Conservation (phyloP, 805 yeast species). For the Wickerhamiella allomyrinae region DNA sequence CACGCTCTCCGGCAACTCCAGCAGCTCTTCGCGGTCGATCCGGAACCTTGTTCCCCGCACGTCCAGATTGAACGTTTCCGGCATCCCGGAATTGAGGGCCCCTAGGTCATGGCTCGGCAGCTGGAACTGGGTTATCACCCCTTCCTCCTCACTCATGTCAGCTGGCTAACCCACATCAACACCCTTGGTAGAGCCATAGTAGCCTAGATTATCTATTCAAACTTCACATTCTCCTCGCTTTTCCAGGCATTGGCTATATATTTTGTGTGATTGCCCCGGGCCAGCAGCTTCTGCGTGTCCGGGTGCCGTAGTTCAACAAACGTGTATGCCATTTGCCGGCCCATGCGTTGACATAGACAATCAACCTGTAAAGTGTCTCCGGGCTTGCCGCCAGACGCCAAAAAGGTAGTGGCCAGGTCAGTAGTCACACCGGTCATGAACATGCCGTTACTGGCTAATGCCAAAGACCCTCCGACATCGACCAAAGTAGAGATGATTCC, state of each 20-base stretch:
- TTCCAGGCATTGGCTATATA: slow-evolving; percentile 26
- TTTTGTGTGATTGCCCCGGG: slow-evolving; percentile 32
- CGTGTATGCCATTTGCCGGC: slow-evolving; percentile 30
- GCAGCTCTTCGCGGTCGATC: slow-evolving; percentile 74
- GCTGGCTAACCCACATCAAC: slow-evolving; percentile 3
- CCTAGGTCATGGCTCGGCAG: slow-evolving; percentile 3
- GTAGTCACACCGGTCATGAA: slow-evolving; percentile 32
- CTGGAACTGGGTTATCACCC: slow-evolving; percentile 17
- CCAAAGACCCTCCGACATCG: slow-evolving; percentile 33
- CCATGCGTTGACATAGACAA: slow-evolving; percentile 25
- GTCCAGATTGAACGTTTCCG: slow-evolving; percentile 41
- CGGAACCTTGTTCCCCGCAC: slow-evolving; percentile 62
- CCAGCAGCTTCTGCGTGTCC: slow-evolving; percentile 16
- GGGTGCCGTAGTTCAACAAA: slow-evolving; percentile 22
- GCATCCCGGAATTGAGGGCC: slow-evolving; percentile 9
- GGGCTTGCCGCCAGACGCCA: slow-evolving; percentile 27
- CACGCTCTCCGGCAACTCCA: slow-evolving; percentile 84
- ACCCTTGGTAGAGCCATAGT: not conserved
- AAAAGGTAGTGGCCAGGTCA: slow-evolving; percentile 28
- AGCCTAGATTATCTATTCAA: too few species aligned
- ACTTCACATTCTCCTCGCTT: slow-evolving; percentile 19
- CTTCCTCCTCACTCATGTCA: slow-evolving; percentile 7
- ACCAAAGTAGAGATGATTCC: slow-evolving; percentile 29
- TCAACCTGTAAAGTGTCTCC: slow-evolving; percentile 18
- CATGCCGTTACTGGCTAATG: slow-evolving; percentile 29